These are phyloP conservation scores for Xylariaceae sp. DNA, from an alignment of 2,329 filamentous ascomycete genomes.

Conservation along the genomic window DNA sequence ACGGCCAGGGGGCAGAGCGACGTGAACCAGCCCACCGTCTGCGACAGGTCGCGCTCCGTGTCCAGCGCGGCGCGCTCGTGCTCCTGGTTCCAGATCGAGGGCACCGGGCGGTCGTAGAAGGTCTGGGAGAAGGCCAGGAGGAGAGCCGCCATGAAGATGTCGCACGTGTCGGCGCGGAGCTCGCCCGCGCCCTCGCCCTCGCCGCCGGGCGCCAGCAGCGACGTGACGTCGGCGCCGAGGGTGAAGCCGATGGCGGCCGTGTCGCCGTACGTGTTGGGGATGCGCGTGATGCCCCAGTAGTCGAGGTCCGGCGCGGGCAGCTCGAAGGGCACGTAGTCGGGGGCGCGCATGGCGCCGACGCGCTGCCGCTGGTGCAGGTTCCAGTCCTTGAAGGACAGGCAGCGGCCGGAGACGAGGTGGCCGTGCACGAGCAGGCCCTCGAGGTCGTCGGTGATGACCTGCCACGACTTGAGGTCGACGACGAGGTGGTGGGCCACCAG, in stretches of 20 bases:
- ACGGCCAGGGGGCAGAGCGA: conserved; percentile 45
- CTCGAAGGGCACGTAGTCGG: conserved; percentile 29
- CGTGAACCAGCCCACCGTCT: conserved; percentile 56
- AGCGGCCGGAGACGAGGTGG: conserved; percentile 34
- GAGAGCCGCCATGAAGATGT: conserved; percentile 47
- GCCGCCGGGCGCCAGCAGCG: conserved; percentile 35
- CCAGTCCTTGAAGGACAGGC: conserved; percentile 44
- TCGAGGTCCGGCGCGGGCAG: conserved; percentile 31
- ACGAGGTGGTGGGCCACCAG: conserved; percentile 45
- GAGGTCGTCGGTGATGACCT: conserved; percentile 40
- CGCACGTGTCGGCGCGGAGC: conserved; percentile 43
- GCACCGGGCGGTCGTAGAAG: conserved; percentile 43
- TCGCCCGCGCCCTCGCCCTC: too few relatives aligned
- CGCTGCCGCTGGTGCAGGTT: conserved; percentile 36
- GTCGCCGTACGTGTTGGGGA: conserved; percentile 38
- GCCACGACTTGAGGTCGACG: conserved; percentile 44
- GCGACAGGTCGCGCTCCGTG: conserved; percentile 40
- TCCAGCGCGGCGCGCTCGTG: conserved; percentile 39
- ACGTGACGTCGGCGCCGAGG: conserved; percentile 33
- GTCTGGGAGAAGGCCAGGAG: conserved; percentile 47
- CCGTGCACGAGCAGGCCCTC: conserved; percentile 40
- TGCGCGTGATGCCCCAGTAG: conserved; percentile 40
- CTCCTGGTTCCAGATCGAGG: conserved; percentile 48
- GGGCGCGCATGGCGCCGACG: conserved; percentile 21
- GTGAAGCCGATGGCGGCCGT: conserved; percentile 34